Base-by-base conservation (phyloP, 805 yeast genomes). In the Candida ipomoeae region DNA sequence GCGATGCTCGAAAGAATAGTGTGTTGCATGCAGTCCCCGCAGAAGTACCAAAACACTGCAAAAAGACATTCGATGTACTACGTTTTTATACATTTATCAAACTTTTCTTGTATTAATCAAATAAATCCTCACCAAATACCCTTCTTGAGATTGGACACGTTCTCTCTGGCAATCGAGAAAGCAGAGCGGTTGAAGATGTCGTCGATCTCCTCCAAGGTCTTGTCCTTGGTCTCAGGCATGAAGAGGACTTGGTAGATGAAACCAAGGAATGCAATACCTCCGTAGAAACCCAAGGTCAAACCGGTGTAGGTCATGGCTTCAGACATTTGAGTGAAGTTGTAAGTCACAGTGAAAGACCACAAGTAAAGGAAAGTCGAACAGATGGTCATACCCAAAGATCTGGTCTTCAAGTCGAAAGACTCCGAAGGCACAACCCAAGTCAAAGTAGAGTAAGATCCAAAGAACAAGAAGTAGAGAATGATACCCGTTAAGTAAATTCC, bases 361-460 rank as follows among this genome's bases (percentile, higher is more conserved):
- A 83, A 67, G 70, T 81, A 83, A 48, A 83, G 68, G 57, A 75
- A 64, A 2, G 80, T 73, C 15, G 82, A 74, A 59, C 83, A 74
- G 49, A 81, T 75, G 17, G 87, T 79, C 85, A 83, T 82, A 55
- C 88, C 87, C 53, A 79, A 69, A 14, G 85, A 76, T 67, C 87
- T 78, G 43, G 84, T 74, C 51, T 79, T 73, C 54, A 80, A 68
- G 38, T 81, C 82, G 62, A 79, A 84, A 15, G 80, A 77, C 61
- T 83, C 89, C 3, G 88, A 75, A 2, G 87, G 87, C 50, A 81
- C 65, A 33, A 83, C 87, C 85, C 86, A 84, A 1, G 88, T 82
- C 60, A 83, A 73, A 53, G 83, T 78, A 15, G 87, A 80, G 59
- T 83, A 83, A 7, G 84, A 73, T 49, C 87, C 89, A 51, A 83